Conservation (phyloP, 129 eudicot species). For the Flaveria robusta region DNA sequence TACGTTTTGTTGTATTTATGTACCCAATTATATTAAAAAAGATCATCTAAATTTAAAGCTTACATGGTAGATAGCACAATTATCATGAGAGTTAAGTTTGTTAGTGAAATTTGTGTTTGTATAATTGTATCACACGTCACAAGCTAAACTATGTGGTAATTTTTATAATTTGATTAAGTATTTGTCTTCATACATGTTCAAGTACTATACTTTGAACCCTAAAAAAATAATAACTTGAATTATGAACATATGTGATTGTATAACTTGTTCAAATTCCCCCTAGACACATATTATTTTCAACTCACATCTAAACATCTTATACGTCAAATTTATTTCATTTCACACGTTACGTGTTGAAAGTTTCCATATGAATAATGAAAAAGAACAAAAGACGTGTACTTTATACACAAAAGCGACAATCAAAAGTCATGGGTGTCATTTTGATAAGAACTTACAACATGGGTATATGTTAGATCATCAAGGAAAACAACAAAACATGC, state of each 20-base stretch:
- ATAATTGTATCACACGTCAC: too few species aligned
- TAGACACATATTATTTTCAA: slow-evolving; percentile 4
- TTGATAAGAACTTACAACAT: slow-evolving; percentile 30
- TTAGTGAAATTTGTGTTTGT: too few species aligned
- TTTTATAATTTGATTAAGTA: too few species aligned
- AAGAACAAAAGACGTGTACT: slow-evolving; percentile 17
- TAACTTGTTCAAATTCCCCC: background rate
- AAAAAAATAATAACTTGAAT: too few species aligned
- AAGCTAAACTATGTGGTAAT: too few species aligned
- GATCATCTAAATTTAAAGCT: too few species aligned
- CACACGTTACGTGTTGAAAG: slow-evolving; percentile 25
- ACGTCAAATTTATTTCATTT: background rate
- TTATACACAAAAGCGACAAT: slow-evolving; percentile 25
- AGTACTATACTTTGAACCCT: too few species aligned
- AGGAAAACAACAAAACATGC: slow-evolving; percentile 39
- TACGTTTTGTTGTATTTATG: too few species aligned
- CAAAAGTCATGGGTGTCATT: slow-evolving; percentile 39
- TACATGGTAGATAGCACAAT: too few species aligned
- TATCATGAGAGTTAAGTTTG: too few species aligned
- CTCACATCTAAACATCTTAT: background rate
- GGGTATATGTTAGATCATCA: slow-evolving; percentile 24
- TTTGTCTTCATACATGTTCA: too few species aligned
- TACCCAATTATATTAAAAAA: too few species aligned
- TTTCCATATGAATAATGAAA: background rate
- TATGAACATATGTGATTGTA: background rate